Percentiles rank a stretch among this genome's conserved stretches.
phyloP scores from a whole-genome alignment of 2,329 filamentous ascomycete species.

The Botrytis medusae region DNA sequence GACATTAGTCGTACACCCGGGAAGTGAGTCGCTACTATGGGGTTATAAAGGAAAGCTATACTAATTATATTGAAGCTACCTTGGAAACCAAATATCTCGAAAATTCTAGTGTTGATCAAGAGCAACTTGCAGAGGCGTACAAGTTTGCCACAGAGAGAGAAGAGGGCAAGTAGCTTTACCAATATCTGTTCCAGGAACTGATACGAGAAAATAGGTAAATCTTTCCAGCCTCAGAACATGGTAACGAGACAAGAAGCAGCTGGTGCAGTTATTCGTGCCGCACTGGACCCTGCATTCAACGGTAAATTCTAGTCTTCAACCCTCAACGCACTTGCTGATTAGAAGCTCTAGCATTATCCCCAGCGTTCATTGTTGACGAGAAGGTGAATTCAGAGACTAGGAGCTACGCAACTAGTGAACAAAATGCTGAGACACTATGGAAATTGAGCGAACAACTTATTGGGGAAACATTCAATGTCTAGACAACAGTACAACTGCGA shows the following conservation, averaged over 20 bases:
- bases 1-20: not conserved
- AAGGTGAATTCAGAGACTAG: not conserved
- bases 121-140: not conserved
- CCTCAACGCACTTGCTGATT: not conserved
- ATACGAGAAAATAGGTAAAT: not conserved
- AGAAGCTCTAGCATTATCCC: not conserved
- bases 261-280: not conserved
- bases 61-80: not conserved
- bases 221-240: not conserved
- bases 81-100: not conserved
- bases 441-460: slow-evolving; percentile 1
- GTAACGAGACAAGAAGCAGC: not conserved
- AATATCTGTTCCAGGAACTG: not conserved
- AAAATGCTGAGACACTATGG: not conserved
- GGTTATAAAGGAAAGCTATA: not conserved
- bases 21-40: not conserved
- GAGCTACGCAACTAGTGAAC: not conserved
- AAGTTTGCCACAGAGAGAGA: not conserved
- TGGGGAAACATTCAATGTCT: not conserved
- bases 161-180: not conserved
- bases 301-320: not conserved
- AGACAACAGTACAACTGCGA: not conserved
- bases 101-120: not conserved
- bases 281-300: not conserved
- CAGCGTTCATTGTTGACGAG: not conserved